A percentile compares a stretch with the other conserved stretches of the same genome.
Evolutionary conservation across 164 flowering plant genomes (phyloP).

Genomic region (Stephania yunnanensis): DNA sequence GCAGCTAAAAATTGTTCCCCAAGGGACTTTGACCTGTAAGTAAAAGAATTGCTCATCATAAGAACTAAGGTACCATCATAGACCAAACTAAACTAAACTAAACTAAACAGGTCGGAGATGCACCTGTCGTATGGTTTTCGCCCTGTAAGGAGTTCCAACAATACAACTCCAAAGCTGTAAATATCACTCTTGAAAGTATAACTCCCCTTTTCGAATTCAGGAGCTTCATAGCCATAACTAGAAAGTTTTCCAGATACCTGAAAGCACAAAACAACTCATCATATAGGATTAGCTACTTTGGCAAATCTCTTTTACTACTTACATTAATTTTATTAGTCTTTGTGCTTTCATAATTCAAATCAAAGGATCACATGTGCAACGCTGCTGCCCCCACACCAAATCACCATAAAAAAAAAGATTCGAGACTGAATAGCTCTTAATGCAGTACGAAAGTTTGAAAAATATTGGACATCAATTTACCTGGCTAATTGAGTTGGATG

Average conservation of each 20-base stretch:
- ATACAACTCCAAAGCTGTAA: conserved; percentile 95
- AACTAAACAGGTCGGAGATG: neutral
- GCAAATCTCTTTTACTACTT: neutral
- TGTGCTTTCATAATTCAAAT: neutral
- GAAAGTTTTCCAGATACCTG: conserved; percentile 81
- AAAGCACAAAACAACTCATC: conserved; percentile 7
- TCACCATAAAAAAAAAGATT: neutral
- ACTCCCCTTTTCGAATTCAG: conserved; percentile 76
- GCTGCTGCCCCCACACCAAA: too few relatives aligned
- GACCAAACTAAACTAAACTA: neutral
- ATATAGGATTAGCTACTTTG: neutral
- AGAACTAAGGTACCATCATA: neutral
- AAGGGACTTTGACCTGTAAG: conserved; percentile 44
- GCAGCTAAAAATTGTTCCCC: conserved; percentile 81
- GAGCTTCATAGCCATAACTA: conserved; percentile 80
- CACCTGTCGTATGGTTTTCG: conserved; percentile 81
- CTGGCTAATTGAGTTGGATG: conserved; percentile 75
- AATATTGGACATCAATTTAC: conserved; percentile 26
- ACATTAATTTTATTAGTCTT: neutral
- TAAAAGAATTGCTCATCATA: neutral
- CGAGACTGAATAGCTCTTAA: neutral
- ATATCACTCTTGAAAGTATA: conserved; percentile 83
- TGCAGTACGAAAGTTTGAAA: neutral
- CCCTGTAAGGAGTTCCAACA: conserved; percentile 93
- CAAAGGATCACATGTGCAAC: neutral